Conservation (phyloP, 2,329 filamentous ascomycete genomes). For the Pseudogymnoascus destructans region DNA sequence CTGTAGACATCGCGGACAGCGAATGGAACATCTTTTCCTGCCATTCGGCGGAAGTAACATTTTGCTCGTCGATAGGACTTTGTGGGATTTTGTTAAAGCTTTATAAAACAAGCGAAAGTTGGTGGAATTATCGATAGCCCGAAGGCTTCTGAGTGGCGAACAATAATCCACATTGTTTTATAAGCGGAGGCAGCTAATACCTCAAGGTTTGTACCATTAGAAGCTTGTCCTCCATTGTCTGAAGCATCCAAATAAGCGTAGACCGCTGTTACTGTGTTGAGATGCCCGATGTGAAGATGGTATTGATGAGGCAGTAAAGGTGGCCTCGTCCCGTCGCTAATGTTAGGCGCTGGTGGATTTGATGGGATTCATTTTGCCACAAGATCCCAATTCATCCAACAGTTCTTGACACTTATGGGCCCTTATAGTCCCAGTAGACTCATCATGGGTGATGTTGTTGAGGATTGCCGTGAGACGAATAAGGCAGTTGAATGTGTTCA, state of each 20-base stretch:
- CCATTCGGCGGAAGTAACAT: slow-evolving; percentile 23
- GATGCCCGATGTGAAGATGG: slow-evolving; percentile 23
- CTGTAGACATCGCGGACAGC: slow-evolving; percentile 20
- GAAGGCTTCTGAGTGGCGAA: slow-evolving; percentile 29
- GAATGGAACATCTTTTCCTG: slow-evolving; percentile 22
- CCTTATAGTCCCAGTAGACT: slow-evolving; percentile 10
- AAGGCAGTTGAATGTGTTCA: slow-evolving; percentile 26
- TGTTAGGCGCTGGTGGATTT: not conserved
- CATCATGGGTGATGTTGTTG: slow-evolving; percentile 20
- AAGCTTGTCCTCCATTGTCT: not conserved
- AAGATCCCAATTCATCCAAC: slow-evolving; percentile 19
- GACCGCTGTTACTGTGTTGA: slow-evolving; percentile 18
- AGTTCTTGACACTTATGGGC: slow-evolving; percentile 11
- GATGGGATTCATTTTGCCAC: slow-evolving; percentile 14
- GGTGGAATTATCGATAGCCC: slow-evolving; percentile 29
- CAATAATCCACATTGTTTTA: slow-evolving; percentile 22
- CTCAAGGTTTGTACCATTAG: not conserved
- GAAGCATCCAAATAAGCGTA: not conserved
- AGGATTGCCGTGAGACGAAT: slow-evolving; percentile 23
- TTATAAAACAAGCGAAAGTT: slow-evolving; percentile 31
- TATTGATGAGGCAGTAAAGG: slow-evolving; percentile 24
- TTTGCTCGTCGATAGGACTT: slow-evolving; percentile 22
- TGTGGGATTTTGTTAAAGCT: slow-evolving; percentile 20
- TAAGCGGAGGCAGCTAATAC: not conserved
- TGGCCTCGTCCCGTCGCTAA: not conserved